These are phyloP conservation scores for Hypoxylon crocopeplum DNA, from an alignment of 495 filamentous ascomycete species.

Conservation along the genomic window DNA sequence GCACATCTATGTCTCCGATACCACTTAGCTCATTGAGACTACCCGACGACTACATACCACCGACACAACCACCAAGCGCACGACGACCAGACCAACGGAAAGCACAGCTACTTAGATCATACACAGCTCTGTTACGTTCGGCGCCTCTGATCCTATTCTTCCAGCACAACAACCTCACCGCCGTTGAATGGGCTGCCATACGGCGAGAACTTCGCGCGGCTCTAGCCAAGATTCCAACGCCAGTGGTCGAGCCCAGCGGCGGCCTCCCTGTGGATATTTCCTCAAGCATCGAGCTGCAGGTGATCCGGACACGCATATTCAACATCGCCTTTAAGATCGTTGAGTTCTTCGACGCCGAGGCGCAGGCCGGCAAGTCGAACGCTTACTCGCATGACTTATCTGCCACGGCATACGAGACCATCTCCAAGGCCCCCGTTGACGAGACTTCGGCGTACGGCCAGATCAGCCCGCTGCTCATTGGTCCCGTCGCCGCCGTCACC, in stretches of 20 bases:
- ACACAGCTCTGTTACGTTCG: constrained; percentile 90
- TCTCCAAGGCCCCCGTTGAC: constrained; percentile 57
- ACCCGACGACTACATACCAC: constrained; percentile 63
- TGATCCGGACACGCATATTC: constrained; percentile 89
- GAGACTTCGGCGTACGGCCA: constrained; percentile 58
- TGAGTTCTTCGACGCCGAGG: constrained; percentile 79
- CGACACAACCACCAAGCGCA: constrained; percentile 86
- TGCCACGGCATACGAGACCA: constrained; percentile 66
- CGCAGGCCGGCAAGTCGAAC: constrained; percentile 55
- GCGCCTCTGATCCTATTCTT: constrained; percentile 89
- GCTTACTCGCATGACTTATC: constrained; percentile 78
- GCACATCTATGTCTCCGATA: constrained; percentile 48
- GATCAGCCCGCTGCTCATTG: constrained; percentile 77
- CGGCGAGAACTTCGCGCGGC: constrained; percentile 79
- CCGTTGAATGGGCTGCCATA: constrained; percentile 85
- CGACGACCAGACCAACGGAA: constrained; percentile 86
- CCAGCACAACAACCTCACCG: constrained; percentile 94
- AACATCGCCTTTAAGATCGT: constrained; percentile 80
- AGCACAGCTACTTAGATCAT: constrained; percentile 91
- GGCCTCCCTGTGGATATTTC: constrained; percentile 37
- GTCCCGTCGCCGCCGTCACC: constrained; percentile 79
- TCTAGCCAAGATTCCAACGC: constrained; percentile 63
- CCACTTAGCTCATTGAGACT: constrained; percentile 57
- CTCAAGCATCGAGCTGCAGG: constrained; percentile 73
- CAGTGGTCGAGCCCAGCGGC: constrained; percentile 21